A percentile compares a stretch with the other conserved stretches of the same genome.
Evolutionary conservation across 2,329 filamentous ascomycete genomes (phyloP).

Genomic region (Penicillium sp.): DNA sequence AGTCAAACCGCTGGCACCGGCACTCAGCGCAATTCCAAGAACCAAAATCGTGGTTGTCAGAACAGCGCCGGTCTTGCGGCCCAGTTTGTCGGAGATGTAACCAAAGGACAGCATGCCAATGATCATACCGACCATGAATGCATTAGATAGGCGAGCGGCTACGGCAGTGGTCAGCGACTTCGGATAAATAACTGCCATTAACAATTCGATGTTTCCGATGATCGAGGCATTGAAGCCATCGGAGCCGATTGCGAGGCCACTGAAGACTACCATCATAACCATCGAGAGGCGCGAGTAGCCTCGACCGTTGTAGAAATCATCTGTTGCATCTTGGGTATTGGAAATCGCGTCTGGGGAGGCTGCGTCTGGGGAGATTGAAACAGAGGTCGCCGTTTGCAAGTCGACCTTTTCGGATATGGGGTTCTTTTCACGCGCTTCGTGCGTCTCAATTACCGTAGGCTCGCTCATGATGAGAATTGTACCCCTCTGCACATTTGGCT

Average conservation of each 20-base stretch:
- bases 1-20: conserved; percentile 45
- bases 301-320: too few species aligned
- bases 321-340: too few species aligned
- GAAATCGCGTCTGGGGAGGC: too few species aligned
- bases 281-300: too few species aligned
- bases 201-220: conserved; percentile 37
- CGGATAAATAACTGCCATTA: conserved; percentile 38
- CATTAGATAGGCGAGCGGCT: conserved; percentile 52
- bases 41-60: conserved; percentile 50
- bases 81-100: conserved; percentile 50
- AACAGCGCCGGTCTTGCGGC: conserved; percentile 50
- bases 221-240: conserved; percentile 39
- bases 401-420: too few species aligned
- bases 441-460: too few species aligned
- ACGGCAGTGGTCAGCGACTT: conserved; percentile 20
- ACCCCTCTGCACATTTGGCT: too few species aligned
- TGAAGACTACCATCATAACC: conserved; percentile 36
- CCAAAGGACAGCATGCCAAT: conserved; percentile 57
- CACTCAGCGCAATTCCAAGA: conserved; percentile 49
- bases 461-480: too few species aligned
- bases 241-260: conserved; percentile 36
- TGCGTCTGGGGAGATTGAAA: too few species aligned
- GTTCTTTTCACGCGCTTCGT: too few species aligned
- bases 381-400: too few species aligned
- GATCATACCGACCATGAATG: conserved; percentile 58